These are phyloP conservation scores for Exsudoporus floridanus DNA, from an alignment of 1,284 basidiomycete genomes.

Conservation along the genomic window DNA sequence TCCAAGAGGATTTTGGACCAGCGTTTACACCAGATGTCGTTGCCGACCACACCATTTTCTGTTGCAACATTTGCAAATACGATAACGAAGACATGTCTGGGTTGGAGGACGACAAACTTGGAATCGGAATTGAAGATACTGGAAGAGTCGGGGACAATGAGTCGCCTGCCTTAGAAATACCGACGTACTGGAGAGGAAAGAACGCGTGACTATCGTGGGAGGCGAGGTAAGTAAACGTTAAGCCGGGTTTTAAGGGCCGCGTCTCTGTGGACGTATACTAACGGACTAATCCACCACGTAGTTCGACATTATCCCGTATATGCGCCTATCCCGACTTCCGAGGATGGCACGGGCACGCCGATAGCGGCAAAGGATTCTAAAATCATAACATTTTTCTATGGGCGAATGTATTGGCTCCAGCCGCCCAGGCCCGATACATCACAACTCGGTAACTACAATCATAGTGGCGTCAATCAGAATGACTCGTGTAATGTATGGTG, in stretches of 20 bases:
- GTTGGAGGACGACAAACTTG: slow-evolving; percentile 66
- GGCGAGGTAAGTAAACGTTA: slow-evolving; percentile 81
- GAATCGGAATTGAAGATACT: slow-evolving; percentile 40
- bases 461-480: too few relatives aligned
- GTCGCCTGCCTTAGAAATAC: slow-evolving; percentile 60
- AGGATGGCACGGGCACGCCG: slow-evolving; percentile 52
- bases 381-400: too few relatives aligned
- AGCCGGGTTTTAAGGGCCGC: slow-evolving; percentile 71
- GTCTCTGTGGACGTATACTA: too few relatives aligned
- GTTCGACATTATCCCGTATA: slow-evolving; percentile 92
- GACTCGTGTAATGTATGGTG: too few relatives aligned
- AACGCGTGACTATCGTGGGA: slow-evolving; percentile 82
- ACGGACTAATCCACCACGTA: slow-evolving; percentile 35
- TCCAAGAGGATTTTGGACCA: slow-evolving; percentile 57
- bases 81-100: slow-evolving; percentile 85
- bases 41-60: slow-evolving; percentile 75
- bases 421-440: too few relatives aligned
- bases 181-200: slow-evolving; percentile 80
- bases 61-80: slow-evolving; percentile 87
- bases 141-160: slow-evolving; percentile 42
- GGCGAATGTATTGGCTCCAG: too few relatives aligned
- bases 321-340: too few relatives aligned
- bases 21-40: slow-evolving; percentile 63
- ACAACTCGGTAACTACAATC: too few relatives aligned
- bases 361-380: too few relatives aligned